phyloP scores from a whole-genome alignment of 2,329 filamentous ascomycete species.

The Fusarium oligoseptatum region DNA sequence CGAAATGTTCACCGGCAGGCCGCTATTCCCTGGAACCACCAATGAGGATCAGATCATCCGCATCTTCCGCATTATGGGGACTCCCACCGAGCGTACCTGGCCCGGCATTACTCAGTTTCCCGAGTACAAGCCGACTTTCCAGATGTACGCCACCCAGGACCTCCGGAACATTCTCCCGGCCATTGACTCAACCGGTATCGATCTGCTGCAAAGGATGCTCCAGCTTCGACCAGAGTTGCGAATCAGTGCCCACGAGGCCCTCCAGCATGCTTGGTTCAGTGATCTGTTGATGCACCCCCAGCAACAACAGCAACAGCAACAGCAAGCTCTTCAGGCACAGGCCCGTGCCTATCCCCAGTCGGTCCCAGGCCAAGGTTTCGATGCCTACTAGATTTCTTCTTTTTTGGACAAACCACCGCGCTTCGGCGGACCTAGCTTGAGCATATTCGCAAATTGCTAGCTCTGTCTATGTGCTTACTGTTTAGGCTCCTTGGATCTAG shows the following conservation, averaged over 20 bases:
- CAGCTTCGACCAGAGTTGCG: slow-evolving; percentile 93
- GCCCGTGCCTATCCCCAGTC: slow-evolving; percentile 56
- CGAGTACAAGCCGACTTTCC: slow-evolving; percentile 97
- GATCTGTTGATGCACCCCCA: slow-evolving; percentile 74
- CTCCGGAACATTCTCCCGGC: slow-evolving; percentile 88
- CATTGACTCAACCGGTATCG: slow-evolving; percentile 88
- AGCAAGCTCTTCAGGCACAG: slow-evolving; percentile 59
- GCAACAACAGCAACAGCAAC: slow-evolving; percentile 55
- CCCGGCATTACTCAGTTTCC: slow-evolving; percentile 94
- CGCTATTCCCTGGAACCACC: slow-evolving; percentile 95
- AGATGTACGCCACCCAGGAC: slow-evolving; percentile 94
- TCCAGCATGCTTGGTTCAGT: slow-evolving; percentile 93
- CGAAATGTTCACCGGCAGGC: slow-evolving; percentile 97
- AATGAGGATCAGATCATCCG: slow-evolving; percentile 98
- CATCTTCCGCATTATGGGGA: slow-evolving; percentile 99
- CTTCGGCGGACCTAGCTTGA: neutral
- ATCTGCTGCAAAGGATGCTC: slow-evolving; percentile 90
- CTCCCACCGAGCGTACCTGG: slow-evolving; percentile 94
- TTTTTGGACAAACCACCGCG: neutral
- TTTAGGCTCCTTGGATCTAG: slow-evolving; percentile 12
- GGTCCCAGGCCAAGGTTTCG: slow-evolving; percentile 55
- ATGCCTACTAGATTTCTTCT: slow-evolving; percentile 50
- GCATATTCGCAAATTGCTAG: slow-evolving; percentile 9
- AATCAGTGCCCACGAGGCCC: slow-evolving; percentile 86
- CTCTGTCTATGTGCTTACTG: slow-evolving; percentile 4